phyloP scores from a whole-genome alignment of 2,329 filamentous ascomycete genomes.

The Ploettnerulaceae sp. region DNA sequence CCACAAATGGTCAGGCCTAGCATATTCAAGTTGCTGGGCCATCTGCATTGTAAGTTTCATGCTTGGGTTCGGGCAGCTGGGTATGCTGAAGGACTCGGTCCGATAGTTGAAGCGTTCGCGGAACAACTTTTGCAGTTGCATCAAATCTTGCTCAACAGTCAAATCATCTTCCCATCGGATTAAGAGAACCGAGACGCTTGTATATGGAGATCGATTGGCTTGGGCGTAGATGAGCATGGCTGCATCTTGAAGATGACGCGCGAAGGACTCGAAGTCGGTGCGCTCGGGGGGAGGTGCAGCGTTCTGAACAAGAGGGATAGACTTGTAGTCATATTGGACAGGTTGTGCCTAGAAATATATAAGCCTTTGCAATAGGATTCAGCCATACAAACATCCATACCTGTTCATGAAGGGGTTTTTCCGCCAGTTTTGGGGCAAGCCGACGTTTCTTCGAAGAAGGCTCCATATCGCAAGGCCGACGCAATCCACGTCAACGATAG shows the following conservation, averaged over 20 bases:
- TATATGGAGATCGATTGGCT: slow-evolving; percentile 53
- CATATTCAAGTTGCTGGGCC: slow-evolving; percentile 54
- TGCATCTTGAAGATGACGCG: slow-evolving; percentile 62
- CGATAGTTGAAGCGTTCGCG: slow-evolving; percentile 56
- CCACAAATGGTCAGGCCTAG: slow-evolving; percentile 53
- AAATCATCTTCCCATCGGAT: slow-evolving; percentile 59
- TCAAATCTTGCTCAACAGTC: slow-evolving; percentile 48
- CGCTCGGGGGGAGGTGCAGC: slow-evolving; percentile 32
- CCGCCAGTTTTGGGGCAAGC: slow-evolving; percentile 34
- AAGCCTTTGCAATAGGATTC: slow-evolving; percentile 10
- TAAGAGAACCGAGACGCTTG: slow-evolving; percentile 54
- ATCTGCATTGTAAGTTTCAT: slow-evolving; percentile 58
- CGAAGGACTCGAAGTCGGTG: slow-evolving; percentile 60
- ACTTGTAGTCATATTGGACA: slow-evolving; percentile 31
- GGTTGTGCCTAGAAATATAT: slow-evolving; percentile 25
- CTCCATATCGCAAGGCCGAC: slow-evolving; percentile 30
- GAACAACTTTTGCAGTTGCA: slow-evolving; percentile 52
- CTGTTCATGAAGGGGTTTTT: slow-evolving; percentile 33
- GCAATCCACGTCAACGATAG: slow-evolving; percentile 10
- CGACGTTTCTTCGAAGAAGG: slow-evolving; percentile 35
- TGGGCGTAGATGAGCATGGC: slow-evolving; percentile 63
- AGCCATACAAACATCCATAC: slow-evolving; percentile 20
- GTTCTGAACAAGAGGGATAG: slow-evolving; percentile 29
- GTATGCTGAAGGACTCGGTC: slow-evolving; percentile 58
- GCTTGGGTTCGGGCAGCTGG: slow-evolving; percentile 53